Evolutionary conservation across 306 rosid genomes (phyloP).

Genomic region (Citrullus mucosospermus): DNA sequence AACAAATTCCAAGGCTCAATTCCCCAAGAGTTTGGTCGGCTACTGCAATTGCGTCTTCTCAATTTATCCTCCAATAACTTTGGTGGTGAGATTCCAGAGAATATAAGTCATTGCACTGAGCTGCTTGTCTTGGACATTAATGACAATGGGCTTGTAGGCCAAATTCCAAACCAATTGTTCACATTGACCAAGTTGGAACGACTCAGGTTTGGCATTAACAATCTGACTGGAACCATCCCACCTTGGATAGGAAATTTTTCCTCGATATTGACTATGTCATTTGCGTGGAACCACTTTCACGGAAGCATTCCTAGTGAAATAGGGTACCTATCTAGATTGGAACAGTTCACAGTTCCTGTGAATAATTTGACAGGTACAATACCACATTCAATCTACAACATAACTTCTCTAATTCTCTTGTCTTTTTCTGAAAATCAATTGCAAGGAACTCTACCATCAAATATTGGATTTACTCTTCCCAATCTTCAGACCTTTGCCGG

Average conservation of each 20-base stretch:
- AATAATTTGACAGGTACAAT: not conserved
- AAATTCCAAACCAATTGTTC: conserved; percentile 9
- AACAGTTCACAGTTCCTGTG: not conserved
- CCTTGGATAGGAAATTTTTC: conserved; percentile 42
- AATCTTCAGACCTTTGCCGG: conserved; percentile 23
- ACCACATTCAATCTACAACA: not conserved
- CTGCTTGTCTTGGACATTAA: not conserved
- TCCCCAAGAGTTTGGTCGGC: conserved; percentile 25
- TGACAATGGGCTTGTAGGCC: not conserved
- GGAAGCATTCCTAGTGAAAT: conserved; percentile 1
- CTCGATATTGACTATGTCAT: conserved; percentile 4
- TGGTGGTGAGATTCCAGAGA: not conserved
- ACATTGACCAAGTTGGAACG: conserved; percentile 3
- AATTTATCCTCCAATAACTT: not conserved
- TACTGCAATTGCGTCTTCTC: conserved; percentile 8
- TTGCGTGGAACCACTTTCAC: not conserved
- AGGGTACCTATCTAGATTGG: not conserved
- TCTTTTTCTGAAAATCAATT: conserved; percentile 19
- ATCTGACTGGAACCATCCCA: conserved; percentile 29
- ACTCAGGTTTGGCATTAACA: conserved; percentile 6
- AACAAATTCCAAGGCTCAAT: conserved; percentile 15
- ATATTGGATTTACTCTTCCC: conserved; percentile 35
- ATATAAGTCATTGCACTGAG: not conserved
- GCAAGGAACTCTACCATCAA: conserved; percentile 25
- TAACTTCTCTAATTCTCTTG: not conserved